Conservation (phyloP, 345 rosid genomes). For the Corchorus olitorius region DNA sequence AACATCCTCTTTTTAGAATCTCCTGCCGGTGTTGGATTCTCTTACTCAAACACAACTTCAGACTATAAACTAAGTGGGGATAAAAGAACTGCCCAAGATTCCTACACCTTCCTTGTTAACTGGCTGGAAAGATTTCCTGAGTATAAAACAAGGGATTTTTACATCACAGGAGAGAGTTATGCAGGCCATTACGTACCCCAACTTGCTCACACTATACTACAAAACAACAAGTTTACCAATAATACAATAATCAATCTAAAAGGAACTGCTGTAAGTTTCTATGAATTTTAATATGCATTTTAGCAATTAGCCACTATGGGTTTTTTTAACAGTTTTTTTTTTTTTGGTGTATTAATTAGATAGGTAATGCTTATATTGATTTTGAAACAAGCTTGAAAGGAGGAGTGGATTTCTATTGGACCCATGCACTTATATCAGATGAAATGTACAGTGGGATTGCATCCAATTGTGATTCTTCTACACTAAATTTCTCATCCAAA, state of each 20-base stretch:
- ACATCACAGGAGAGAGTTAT: constrained; percentile 14
- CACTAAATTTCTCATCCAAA: not conserved
- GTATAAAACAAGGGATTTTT: constrained; percentile 1
- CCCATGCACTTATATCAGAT: constrained; percentile 60
- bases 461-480: constrained; percentile 45
- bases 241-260: constrained; percentile 39
- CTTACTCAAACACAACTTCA: constrained; percentile 45
- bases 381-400: constrained; percentile 47
- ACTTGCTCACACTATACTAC: constrained; percentile 27
- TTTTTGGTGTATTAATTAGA: constrained; percentile 30
- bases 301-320: no score
- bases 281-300: not conserved
- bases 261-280: constrained; percentile 35
- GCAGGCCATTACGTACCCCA: constrained; percentile 30
- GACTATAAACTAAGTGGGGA: constrained; percentile 40
- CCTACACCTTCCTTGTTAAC: constrained; percentile 32
- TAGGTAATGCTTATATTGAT: constrained; percentile 59
- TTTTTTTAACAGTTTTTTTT: not conserved
- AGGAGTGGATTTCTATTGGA: constrained; percentile 62
- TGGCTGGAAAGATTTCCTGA: constrained; percentile 5
- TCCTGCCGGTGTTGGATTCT: constrained; percentile 54
- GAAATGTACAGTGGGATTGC: constrained; percentile 36
- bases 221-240: constrained; percentile 26
- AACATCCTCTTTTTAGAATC: constrained; percentile 56
- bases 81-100: constrained; percentile 39